Base-by-base conservation (phyloP, 257 asterid genomes). In the Echium plantagineum region DNA sequence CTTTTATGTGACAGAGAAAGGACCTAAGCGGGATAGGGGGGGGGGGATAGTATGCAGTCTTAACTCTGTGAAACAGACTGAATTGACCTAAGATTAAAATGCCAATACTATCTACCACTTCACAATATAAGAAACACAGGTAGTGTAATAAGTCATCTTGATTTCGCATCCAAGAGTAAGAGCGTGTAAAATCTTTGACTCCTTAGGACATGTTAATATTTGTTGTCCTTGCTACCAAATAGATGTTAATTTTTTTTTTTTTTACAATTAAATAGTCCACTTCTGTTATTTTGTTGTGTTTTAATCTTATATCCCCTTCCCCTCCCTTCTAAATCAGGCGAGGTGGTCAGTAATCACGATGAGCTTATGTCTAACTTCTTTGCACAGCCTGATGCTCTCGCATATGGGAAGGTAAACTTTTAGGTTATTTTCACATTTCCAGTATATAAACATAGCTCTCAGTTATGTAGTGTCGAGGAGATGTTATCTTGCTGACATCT, bases 281-380 rank as follows among this genome's bases (percentile, higher is more conserved):
- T 28, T 28, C 57, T 60, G 24, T 58, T 65, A 57, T 4, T 15
- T 56, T 24, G 35, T 49, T 47, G 19, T 49, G 22, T 18, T n/a
- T 42, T 62, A 38, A 35, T 54, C n/a, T 48, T 60, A 52, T 53
- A 52, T 60, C 67, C 71, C 58, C 26, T 24, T 24, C 26, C 26
- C 26, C 26, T 24, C 26, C 26, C 83, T 66, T n/a, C 42, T 22
- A 18, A 31, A 74, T 49, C 85, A 93, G 99, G 85, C 78, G 97
- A 93, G 80, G 65, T 84, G 67, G 99, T 89, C 66, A 81, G 83
- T 65, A 89, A 93, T 85, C 99, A 93, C 56, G 97, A 93, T 66
- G 99, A 93, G 79, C 97, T 93, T 74, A 93, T 93, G 99, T 93
- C 99, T 0, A 93, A 93, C 90, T 93, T 89, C 82, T 93, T 89